Evolutionary conservation across 2,329 filamentous ascomycete genomes (phyloP).

Genomic region (Alternaria sp.): DNA sequence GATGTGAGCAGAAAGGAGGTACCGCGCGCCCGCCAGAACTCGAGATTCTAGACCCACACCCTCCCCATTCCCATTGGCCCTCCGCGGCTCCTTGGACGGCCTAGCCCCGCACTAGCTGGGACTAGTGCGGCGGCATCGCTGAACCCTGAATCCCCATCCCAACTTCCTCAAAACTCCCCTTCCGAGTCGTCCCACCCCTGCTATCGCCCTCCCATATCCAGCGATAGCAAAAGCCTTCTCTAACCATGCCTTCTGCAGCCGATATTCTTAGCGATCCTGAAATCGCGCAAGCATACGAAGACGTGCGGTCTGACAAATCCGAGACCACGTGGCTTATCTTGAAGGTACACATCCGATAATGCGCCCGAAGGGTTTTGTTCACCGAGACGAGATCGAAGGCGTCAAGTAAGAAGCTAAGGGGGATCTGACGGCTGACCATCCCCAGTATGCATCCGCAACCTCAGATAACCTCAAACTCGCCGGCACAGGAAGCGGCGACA

Average conservation of each 20-base stretch:
- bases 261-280: constrained; percentile 56
- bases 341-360: constrained; percentile 53
- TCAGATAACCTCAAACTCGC: constrained; percentile 65
- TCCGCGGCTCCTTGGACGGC: rapidly evolving
- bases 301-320: constrained; percentile 71
- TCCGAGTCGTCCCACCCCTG: not conserved
- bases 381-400: not conserved
- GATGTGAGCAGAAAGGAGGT: not conserved
- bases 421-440: not conserved
- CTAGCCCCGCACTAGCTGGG: constrained; percentile 12
- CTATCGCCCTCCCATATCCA: not conserved
- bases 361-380: not conserved
- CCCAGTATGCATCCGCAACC: constrained; percentile 47
- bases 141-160: constrained; percentile 11
- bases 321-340: constrained; percentile 71
- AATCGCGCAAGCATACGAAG: constrained; percentile 68
- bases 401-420: not conserved
- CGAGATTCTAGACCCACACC: not conserved
- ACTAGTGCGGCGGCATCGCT: not conserved
- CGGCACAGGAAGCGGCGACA: constrained; percentile 65
- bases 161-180: constrained; percentile 14
- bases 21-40: not conserved
- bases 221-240: not conserved
- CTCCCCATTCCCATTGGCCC: not conserved
- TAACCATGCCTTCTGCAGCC: constrained; percentile 34